Base-by-base conservation (phyloP, 1,284 basidiomycete genomes). In the Naganishia liquefaciens region DNA sequence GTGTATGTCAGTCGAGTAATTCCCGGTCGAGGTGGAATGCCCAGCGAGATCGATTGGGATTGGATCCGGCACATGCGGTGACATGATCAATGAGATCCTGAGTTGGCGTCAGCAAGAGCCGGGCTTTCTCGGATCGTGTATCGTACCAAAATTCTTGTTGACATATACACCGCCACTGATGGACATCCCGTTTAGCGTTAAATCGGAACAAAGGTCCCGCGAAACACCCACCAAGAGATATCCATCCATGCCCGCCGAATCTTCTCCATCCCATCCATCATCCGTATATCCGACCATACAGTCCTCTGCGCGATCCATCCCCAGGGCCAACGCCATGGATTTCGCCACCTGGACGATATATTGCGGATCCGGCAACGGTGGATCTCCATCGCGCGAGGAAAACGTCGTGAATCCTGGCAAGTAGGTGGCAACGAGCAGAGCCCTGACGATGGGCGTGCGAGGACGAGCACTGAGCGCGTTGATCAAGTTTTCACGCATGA, bases 111-210 rank as follows among this genome's bases (percentile, higher is more conserved):
- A 25, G 46, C 23, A 46, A 44, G 19, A 19, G 19, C n/a, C 9
- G 37, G 11, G 27, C 17, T 4, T 3, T 51, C 13, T 2, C 10
- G 5, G 6, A 33, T 27, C 17, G 7, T 53, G 10, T 9, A 40
- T 23, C 57, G 23, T n/a, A 60, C 57, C 57, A 60, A 25, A 39
- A 50, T 23, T 60, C 57, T 23, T 50, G 57, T 40, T 60, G 57
- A 15, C 49, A 4, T 6, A 60, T 49, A 11, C 57, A 60, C 7
- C 47, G 46, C 57, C 57, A 60, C 46, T 58, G 25, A 9, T 15
- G 15, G n/a, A n/a, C n/a, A 27, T 10, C 19, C 19, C 39, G 15
- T 17, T 15, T 27, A 57, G 6, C 40, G 15, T n/a, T 9, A 19
- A 23, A 7, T 15, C 27, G n/a, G n/a, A 17, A n/a, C 21, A 5